Evolutionary conservation across 2,329 filamentous ascomycete species (phyloP), one percentile per base, ranked within the genome.

Genomic region (Penicillium sp.): DNA sequence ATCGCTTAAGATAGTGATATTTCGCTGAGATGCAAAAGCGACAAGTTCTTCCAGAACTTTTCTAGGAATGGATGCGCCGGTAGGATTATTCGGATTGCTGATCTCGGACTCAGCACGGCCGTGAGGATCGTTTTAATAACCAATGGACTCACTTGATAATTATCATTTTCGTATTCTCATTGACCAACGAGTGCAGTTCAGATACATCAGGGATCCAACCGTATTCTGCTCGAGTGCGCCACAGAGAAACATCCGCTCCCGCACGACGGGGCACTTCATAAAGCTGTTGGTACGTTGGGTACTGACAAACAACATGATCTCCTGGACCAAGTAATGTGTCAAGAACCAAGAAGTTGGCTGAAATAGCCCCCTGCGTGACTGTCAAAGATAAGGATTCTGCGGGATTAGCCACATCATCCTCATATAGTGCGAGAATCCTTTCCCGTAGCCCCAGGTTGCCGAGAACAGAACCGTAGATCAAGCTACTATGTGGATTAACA

Each of bases 71-170:
- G 37, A 45, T 30, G 52, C 49, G 2, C 52, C 52, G 9, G 49
- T 55, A 7, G 52, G 52, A 23, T 55, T 55, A 12, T 55, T 51
- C 23, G 52, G 52, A n/a, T 49, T 55, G 27, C 52, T 55, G 15
- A 24, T 26, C 9, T n/a, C 6, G 29, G 20, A 21, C 32, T 34
- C 7, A 34, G 10, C 8, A 37, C 10, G 9, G 10, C n/a, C 7
- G 4, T 18, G 13, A 17, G 24, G 27, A 43, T 7, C 18, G 20
- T 26, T 10, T 18, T 24, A n/a, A 13, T 5, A n/a, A 4, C 13
- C 2, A 15, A 33, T 7, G 7, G 30, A 30, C 40, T 9, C 18
- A 52, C 52, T 52, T 55, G 39, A 55, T 49, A 27, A 55, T 55
- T 8, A 55, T 52, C 41, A 55, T 49, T 18, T 52, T 55, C 0